Evolutionary conservation across 2,329 filamentous ascomycete genomes (phyloP), one percentile per base, ranked within the genome.

Genomic region (Geosmithia putterillii): DNA sequence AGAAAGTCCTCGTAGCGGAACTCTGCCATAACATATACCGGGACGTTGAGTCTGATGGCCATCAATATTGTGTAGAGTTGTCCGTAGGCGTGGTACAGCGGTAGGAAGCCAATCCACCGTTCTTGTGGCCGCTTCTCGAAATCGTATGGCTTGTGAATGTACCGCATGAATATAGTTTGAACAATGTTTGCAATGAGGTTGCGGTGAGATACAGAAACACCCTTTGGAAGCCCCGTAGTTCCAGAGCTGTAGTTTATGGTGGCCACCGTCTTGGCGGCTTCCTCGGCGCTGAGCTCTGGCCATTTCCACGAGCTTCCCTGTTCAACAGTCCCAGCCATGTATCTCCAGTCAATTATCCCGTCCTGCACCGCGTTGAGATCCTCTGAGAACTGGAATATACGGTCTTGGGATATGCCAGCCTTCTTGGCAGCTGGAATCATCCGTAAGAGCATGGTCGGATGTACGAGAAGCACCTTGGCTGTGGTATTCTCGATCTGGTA

Each of bases 1-100:
- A 79, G 63, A 57, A 78, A 74, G 36, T 70, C 65, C 23, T 70
- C 54, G 45, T 73, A 77, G 19, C 71, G 62, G 53, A 70, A 71
- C 63, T 76, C 53, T 59, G 69, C 45, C 74, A 81, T 78, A 46
- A 78, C 58, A 50, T 76, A 78, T 10, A 75, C 62, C 1, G 70
- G 67, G 1, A 70, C 56, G 2, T 59, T 54, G 22, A 66, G 57
- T 47, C 61, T 66, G 12, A 63, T 54, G 0, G 66, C 65, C 49
- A 68, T 63, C 22, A 75, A 56, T 45, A 69, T 70, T 44, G 71
- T 70, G 44, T 68, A 66, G 3, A 73, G 62, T 53, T 79, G 74
- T 2, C 71, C 71, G 47, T 73, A 76, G 7, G 74, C 74, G 52
- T 81, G 76, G 51, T 79, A 83, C 54, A 83, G 73, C 1, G 82